Base-by-base conservation (phyloP, 2,329 filamentous ascomycete genomes). In the Tolypocladium album region DNA sequence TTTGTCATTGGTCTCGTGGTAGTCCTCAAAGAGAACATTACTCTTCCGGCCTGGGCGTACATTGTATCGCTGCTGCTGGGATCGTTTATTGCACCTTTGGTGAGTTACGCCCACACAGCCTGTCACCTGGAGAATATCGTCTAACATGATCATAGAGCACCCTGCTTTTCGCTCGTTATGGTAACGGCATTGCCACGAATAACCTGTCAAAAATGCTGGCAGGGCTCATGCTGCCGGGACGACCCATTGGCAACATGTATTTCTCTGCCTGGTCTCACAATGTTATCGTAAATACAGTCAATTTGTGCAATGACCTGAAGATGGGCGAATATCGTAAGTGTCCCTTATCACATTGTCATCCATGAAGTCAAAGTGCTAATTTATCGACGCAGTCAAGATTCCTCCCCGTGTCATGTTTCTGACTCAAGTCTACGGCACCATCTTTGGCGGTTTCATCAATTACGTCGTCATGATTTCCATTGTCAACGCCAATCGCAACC, bases 201-300 rank as follows among this genome's bases (percentile, higher is more conserved):
- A 50, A 50, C 24, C 13, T 50, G 45, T 83, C 80, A 24, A 83
- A 83, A 63, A 81, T 83, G 80, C 61, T 84, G 56, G 81, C 76
- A 0, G 81, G 81, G 57, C 70, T 82, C 3, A 69, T 80, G 60
- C 63, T 82, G 2, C 81, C 81, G 1, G 78, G 75, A 1, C 75
- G 77, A 1, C 81, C 81, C 0, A 64, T 83, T 5, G 81, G 79
- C 2, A 83, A 83, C 67, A 81, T 83, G 78, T 83, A 83, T 67
- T 83, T 83, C 66, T 78, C 81, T 9, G 77, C 78, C 13, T 84
- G 81, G 81, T 84, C 81, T 1, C 82, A 85, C 68, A 82, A 79
- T 43, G 79, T 84, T 56, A 83, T 85, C 56, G 15, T 60, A 2
- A 81, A 81, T 57, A 71, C 75, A 0, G 77, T 84, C 53, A 78